phyloP scores from a whole-genome alignment of 805 yeast genomes.

The Kodamaea fukazawae region DNA sequence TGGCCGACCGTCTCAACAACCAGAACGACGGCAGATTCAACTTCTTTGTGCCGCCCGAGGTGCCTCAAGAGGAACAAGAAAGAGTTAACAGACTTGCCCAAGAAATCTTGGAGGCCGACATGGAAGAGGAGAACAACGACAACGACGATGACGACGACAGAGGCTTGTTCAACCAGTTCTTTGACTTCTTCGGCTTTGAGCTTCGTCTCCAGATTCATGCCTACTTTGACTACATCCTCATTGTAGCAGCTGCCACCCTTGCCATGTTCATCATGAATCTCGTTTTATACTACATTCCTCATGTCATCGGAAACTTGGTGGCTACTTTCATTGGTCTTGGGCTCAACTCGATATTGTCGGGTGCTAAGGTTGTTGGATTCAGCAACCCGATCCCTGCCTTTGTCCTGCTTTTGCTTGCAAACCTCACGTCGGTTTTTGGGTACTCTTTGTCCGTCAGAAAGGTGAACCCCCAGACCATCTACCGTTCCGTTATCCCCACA shows the following conservation, averaged over 20 bases:
- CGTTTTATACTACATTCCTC: slow-evolving; percentile 47
- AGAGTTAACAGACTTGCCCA: not conserved
- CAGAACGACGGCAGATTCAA: not conserved
- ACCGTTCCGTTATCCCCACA: too few species aligned
- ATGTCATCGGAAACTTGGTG: slow-evolving; percentile 39
- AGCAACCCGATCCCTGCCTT: not conserved
- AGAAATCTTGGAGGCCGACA: not conserved
- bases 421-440: too few species aligned
- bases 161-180: slow-evolving; percentile 18
- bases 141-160: slow-evolving; percentile 1
- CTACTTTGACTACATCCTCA: slow-evolving; percentile 27
- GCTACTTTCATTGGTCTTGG: slow-evolving; percentile 13
- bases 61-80: not conserved
- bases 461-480: too few species aligned
- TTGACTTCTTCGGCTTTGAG: slow-evolving; percentile 36
- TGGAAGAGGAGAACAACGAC: slow-evolving; percentile 1
- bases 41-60: not conserved
- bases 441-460: too few species aligned
- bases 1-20: slow-evolving; percentile 3
- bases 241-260: slow-evolving; percentile 31
- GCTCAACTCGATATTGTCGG: not conserved
- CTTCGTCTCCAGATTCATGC: slow-evolving; percentile 17
- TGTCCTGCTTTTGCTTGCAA: not conserved
- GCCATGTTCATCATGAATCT: slow-evolving; percentile 37
- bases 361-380: too few species aligned